These are phyloP conservation scores for Trichosporon asahii DNA, from an alignment of 1,284 basidiomycete species.

Conservation along the genomic window DNA sequence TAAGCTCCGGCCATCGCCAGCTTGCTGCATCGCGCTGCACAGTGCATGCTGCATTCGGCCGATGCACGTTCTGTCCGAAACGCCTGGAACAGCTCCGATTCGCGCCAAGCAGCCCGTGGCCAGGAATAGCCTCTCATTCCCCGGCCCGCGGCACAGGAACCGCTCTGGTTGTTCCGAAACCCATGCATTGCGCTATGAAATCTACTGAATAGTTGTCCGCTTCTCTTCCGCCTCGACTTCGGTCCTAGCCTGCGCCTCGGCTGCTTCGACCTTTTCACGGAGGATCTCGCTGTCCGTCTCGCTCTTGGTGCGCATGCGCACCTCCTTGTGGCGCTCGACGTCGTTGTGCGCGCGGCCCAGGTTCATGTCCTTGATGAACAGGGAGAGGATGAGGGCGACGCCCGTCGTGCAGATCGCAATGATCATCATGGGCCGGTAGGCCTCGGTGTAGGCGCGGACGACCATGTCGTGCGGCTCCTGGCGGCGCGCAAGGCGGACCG, in stretches of 20 bases:
- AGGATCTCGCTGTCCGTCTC: conserved; percentile 24
- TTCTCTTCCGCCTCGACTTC: background rate
- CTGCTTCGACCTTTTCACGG: conserved; percentile 13
- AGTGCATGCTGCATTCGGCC: background rate
- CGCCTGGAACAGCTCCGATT: too few species aligned
- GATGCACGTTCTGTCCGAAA: background rate
- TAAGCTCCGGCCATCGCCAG: background rate
- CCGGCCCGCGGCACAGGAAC: background rate
- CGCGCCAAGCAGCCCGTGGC: background rate
- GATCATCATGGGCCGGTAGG: conserved; percentile 31
- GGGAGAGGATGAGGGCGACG: conserved; percentile 32
- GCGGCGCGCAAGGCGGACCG: conserved; percentile 31
- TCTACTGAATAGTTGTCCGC: background rate
- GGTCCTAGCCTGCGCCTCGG: conserved; percentile 7
- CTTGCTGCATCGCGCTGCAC: background rate
- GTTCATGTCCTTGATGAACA: conserved; percentile 35
- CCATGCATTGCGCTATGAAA: background rate
- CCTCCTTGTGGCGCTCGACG: conserved; percentile 34
- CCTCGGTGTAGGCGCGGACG: conserved; percentile 36
- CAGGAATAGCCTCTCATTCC: background rate
- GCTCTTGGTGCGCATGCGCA: conserved; percentile 29
- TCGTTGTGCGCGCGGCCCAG: conserved; percentile 38
- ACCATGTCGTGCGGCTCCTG: conserved; percentile 38
- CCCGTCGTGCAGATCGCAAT: conserved; percentile 32
- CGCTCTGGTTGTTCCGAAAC: background rate